Conservation (phyloP, 306 rosid species). For the Crotalaria pallida region DNA sequence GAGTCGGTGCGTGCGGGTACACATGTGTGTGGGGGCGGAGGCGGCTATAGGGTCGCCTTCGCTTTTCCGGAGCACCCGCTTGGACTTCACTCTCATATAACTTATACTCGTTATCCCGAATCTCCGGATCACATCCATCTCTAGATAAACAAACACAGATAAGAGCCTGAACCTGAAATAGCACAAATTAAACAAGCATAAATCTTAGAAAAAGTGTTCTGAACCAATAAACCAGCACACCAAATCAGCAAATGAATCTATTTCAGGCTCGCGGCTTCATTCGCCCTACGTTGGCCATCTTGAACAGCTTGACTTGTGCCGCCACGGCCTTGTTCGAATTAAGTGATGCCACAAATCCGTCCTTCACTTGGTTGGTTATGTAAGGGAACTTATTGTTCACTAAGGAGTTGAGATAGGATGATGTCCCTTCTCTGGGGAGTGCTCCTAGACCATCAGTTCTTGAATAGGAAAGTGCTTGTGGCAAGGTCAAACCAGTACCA, state of each 20-base stretch:
- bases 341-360: conserved; percentile 49
- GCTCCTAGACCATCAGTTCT: conserved; percentile 71
- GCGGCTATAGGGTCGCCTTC: too few relatives aligned
- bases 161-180: conserved; percentile 10
- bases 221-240: conserved; percentile 13
- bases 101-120: too few relatives aligned
- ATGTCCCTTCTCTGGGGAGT: conserved; percentile 78
- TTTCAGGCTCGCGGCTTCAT: conserved; percentile 47
- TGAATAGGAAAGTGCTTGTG: conserved; percentile 80
- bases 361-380: conserved; percentile 67
- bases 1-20: too few relatives aligned
- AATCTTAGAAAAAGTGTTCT: conserved; percentile 14
- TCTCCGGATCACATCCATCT: conserved; percentile 19
- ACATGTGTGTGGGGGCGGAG: too few relatives aligned
- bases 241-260: conserved; percentile 2
- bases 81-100: too few relatives aligned
- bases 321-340: conserved; percentile 71
- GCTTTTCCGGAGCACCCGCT: too few relatives aligned
- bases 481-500: conserved; percentile 47
- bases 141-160: conserved; percentile 16
- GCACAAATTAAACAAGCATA: conserved; percentile 18
- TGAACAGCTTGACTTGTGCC: conserved; percentile 67
- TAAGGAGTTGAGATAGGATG: conserved; percentile 75
- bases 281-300: conserved; percentile 78
- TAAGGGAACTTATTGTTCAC: conserved; percentile 63